phyloP scores from a whole-genome alignment of 129 eudicot species.

The Chrysanthemum makinoi region DNA sequence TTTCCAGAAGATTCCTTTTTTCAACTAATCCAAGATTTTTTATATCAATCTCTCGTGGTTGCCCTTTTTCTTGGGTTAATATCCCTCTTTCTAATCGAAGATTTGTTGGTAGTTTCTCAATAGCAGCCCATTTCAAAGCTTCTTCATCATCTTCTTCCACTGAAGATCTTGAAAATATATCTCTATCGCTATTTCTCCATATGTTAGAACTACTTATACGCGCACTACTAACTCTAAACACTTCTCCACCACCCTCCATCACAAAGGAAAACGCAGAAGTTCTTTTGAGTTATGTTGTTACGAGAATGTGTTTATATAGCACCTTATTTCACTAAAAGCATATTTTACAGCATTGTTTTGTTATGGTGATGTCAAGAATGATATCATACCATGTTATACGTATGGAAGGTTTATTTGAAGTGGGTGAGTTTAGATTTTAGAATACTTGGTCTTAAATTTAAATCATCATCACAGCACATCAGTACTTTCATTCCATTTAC shows the following conservation, averaged over 20 bases:
- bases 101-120: conserved; percentile 79
- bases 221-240: conserved; percentile 53
- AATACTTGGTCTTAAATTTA: conserved; percentile 33
- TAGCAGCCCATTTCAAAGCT: conserved; percentile 92
- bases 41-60: conserved; percentile 59
- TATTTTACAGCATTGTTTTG: conserved; percentile 28
- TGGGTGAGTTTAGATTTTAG: conserved; percentile 16
- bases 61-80: conserved; percentile 48
- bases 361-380: conserved; percentile 37
- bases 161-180: conserved; percentile 63
- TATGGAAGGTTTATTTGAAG: conserved; percentile 33
- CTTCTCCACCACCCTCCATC: conserved; percentile 54
- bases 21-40: conserved; percentile 60
- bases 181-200: conserved; percentile 65
- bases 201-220: conserved; percentile 55
- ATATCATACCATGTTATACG: conserved; percentile 36
- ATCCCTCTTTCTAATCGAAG: conserved; percentile 66
- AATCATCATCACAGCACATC: conserved; percentile 28
- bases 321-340: conserved; percentile 4
- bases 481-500: conserved; percentile 31
- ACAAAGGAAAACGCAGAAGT: conserved; percentile 4
- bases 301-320: conserved; percentile 30
- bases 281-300: conserved; percentile 19
- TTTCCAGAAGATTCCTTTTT: conserved; percentile 59
- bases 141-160: conserved; percentile 76